phyloP scores from a whole-genome alignment of 345 rosid genomes.

The Gossypium australe region DNA sequence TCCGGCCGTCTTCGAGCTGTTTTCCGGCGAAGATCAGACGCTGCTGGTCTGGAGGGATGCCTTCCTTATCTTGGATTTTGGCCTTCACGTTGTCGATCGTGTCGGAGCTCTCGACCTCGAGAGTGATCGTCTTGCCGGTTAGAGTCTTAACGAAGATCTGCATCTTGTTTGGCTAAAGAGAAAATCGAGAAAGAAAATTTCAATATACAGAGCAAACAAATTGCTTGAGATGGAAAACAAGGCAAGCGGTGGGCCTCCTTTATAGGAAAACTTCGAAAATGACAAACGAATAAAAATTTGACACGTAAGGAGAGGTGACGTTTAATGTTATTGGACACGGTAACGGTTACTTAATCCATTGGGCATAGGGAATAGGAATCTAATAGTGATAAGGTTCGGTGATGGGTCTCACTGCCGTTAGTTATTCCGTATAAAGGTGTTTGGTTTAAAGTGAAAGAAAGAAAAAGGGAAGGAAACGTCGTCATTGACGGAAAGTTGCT shows the following conservation, averaged over 20 bases:
- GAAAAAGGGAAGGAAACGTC: background rate
- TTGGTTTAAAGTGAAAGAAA: background rate
- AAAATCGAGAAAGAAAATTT: background rate
- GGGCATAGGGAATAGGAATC: background rate
- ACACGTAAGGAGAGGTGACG: background rate
- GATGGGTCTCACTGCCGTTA: background rate
- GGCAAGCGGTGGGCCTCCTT: background rate
- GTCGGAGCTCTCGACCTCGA: conserved; percentile 39
- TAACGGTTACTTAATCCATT: background rate
- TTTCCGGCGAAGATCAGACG: conserved; percentile 41
- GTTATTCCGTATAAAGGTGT: background rate
- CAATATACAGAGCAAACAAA: background rate
- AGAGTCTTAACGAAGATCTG: conserved; percentile 40
- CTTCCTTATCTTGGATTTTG: conserved; percentile 42
- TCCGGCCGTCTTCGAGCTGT: conserved; percentile 39
- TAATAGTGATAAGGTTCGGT: background rate
- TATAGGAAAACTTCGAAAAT: background rate
- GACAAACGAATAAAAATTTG: background rate
- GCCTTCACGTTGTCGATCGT: conserved; percentile 43
- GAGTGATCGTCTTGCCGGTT: conserved; percentile 35
- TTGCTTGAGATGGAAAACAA: background rate
- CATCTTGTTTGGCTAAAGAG: conserved; percentile 20
- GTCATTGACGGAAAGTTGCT: background rate
- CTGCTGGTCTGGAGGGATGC: conserved; percentile 44
- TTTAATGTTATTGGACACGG: background rate